Evolutionary conservation across 495 filamentous ascomycete species (phyloP).

Genomic region (Penicillium longicatenatum): DNA sequence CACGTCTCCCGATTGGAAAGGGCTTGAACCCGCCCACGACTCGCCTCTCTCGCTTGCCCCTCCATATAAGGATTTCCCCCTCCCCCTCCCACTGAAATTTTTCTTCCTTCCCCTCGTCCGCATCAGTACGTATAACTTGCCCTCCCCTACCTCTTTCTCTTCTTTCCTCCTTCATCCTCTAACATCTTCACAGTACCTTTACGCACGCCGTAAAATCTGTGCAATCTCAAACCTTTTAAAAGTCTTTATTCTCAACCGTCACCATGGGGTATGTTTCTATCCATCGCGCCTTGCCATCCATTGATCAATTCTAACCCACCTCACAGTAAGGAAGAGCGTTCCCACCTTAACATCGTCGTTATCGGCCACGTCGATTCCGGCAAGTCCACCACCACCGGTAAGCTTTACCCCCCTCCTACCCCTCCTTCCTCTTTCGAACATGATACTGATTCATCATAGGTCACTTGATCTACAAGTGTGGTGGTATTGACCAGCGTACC

Average conservation of each 20-base stretch:
- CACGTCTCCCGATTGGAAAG: conserved; percentile 26
- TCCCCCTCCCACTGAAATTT: conserved; percentile 46
- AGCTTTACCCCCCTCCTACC: conserved; percentile 32
- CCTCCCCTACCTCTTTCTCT: conserved; percentile 24
- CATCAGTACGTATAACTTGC: conserved; percentile 53
- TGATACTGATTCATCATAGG: conserved; percentile 87
- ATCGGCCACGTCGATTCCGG: conserved; percentile 99
- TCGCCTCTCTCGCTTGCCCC: conserved; percentile 53
- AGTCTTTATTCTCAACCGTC: conserved; percentile 43
- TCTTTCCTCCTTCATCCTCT: conserved; percentile 33
- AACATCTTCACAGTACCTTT: conserved; percentile 52
- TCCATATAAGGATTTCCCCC: conserved; percentile 56
- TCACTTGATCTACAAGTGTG: conserved; percentile 99
- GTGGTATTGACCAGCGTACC: conserved; percentile 99
- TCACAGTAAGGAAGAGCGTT: conserved; percentile 78
- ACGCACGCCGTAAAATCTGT: conserved; percentile 57
- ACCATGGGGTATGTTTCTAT: conserved; percentile 53
- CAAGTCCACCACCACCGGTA: conserved; percentile 95
- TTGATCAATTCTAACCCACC: conserved; percentile 17
- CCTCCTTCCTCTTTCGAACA: conserved; percentile 24
- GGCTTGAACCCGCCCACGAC: conserved; percentile 46
- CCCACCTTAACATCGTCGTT: conserved; percentile 96
- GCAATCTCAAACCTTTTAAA: conserved; percentile 44
- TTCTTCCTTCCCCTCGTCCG: conserved; percentile 45
- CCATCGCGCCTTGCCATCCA: background rate